Evolutionary conservation across 2,329 filamentous ascomycete species (phyloP), one percentile per base, ranked within the genome.

Genomic region (Ceratocystis cacaofunesta): DNA sequence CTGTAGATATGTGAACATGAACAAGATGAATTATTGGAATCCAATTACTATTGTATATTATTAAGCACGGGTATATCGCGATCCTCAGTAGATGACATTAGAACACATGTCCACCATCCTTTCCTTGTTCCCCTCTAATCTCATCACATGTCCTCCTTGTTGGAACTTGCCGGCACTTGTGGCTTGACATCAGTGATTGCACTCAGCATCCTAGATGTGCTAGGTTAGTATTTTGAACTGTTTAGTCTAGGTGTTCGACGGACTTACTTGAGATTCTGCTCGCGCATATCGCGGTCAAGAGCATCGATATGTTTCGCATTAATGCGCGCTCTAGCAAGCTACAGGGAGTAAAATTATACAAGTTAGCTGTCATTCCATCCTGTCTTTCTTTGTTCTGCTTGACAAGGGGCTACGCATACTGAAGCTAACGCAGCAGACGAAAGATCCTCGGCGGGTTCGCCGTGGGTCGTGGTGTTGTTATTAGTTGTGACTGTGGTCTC

Each of bases 351-450:
- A 57, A 57, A 8, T 22, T 10, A 50, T 8, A 52, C 6, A 4
- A 5, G 48, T 52, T 52, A 52, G 48, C 48, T 5, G 4, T 25
- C 19, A 1, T 10, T 25, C 46, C 46, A n/a, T 48, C 12, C 17
- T 60, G 19, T 44, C 0, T 7, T 63, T 25, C 3, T 8, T 41
- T 10, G 30, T 32, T 32, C 30, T 17, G 7, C 43, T 44, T 15
- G 22, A 28, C 2, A 41, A n/a, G 41, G 12, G 55, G 41, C 19
- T 22, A 46, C 72, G 78, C 84, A 80, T 81, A 87, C 84, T 83
- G 81, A 83, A 77, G 84, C 83, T 76, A 86, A 78, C 75, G 84
- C 84, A 73, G 79, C 78, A 73, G 84, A 86, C 75, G 83, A 83
- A 77, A 82, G 77, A 73, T 86, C 84, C 71, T 82, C 79, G 73